Conservation (phyloP, 1,284 basidiomycete species). For the Ganoderma resinaceum region DNA sequence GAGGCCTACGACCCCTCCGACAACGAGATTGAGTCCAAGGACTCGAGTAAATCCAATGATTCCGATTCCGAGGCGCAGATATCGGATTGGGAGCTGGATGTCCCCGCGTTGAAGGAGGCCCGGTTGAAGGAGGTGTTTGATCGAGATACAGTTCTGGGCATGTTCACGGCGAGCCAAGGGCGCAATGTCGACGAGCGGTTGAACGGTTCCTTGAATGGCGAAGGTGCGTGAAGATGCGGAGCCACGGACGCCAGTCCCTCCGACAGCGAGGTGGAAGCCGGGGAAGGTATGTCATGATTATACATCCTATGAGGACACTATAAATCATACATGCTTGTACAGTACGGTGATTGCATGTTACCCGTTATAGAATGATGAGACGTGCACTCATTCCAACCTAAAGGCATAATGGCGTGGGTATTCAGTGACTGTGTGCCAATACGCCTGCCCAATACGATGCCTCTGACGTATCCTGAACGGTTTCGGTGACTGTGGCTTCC, state of each 20-base stretch:
- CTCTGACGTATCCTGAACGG: constrained; percentile 48
- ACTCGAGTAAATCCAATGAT: constrained; percentile 6
- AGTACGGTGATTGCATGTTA: not conserved
- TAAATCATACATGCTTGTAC: constrained; percentile 4
- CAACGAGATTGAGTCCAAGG: constrained; percentile 4
- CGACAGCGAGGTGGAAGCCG: not conserved
- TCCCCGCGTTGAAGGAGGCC: constrained; percentile 1
- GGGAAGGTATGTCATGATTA: not conserved
- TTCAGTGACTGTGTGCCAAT: not conserved
- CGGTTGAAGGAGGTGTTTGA: constrained; percentile 10
- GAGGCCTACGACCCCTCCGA: constrained; percentile 6
- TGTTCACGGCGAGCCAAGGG: constrained; percentile 10
- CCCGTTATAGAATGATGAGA: not conserved
- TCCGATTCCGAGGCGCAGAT: constrained; percentile 13
- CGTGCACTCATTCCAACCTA: not conserved
- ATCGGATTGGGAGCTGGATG: constrained; percentile 12
- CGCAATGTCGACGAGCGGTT: not conserved
- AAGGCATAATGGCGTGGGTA: not conserved
- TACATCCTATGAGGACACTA: not conserved
- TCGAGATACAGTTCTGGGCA: constrained; percentile 8
- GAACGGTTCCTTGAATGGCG: not conserved
- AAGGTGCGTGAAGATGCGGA: not conserved
- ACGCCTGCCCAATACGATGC: constrained; percentile 49
- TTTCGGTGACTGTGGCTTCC: constrained; percentile 46
- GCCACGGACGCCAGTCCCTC: not conserved